Base-by-base conservation (phyloP, 495 filamentous ascomycete species). In the Talaromyces proteolyticus region DNA sequence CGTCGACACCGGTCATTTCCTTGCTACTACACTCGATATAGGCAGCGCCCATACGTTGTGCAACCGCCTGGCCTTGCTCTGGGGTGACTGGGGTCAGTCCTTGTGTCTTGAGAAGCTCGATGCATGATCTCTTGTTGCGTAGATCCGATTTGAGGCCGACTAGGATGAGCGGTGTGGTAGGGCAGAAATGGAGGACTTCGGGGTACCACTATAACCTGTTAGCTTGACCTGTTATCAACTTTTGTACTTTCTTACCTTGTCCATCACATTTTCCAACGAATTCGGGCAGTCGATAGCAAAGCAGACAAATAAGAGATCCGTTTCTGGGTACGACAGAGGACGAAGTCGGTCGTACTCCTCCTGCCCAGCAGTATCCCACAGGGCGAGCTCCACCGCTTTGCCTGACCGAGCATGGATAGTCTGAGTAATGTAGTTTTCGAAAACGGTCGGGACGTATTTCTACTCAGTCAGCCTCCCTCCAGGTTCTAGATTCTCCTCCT, bases 381-480 rank as follows among this genome's bases (percentile, higher is more conserved):
- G 81, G 14, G 93, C 93, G 39, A 98, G 78, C 71, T 98, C 93
- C 46, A 97, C 88, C 29, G 82, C 91, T 75, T 96, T 96, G 54
- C 93, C 91, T 20, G 86, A 88, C 8, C 80, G 74, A 57, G 84
- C 81, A 63, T 98, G 94, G 34, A 79, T 81, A 47, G 90, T 93
- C 68, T 96, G 90, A 34, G 93, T 95, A 70, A 97, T 97, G 77
- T 98, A 98, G 73, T 98, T 98, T 62, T 98, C 93, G 64, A 98
- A 98, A 52, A 98, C 93, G 0, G 93, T 98, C 2, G 93, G 93
- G 44, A 98, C 92, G 62, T 98, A 98, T 96, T 96, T 98, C 93
- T 98, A 49, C n/a, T n/a, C n/a, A n/a, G n/a, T n/a, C n/a, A n/a
- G n/a, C n/a, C n/a, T n/a, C n/a, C n/a, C n/a, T n/a, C n/a, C n/a